These are phyloP conservation scores for Atkinsonella texensis DNA, from an alignment of 2,329 filamentous ascomycete species.

Conservation along the genomic window DNA sequence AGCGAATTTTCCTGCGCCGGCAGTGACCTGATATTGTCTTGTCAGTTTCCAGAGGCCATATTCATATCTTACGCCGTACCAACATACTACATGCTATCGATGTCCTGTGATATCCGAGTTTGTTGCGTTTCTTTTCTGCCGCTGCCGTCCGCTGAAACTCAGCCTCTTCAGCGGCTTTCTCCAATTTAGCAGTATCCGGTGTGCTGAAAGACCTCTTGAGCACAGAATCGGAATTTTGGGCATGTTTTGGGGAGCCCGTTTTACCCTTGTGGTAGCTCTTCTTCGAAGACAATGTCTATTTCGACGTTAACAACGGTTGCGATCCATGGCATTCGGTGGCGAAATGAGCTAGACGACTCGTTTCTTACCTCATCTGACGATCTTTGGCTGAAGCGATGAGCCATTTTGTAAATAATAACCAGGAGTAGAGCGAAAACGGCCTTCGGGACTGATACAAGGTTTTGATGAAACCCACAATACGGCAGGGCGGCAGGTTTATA, in stretches of 20 bases:
- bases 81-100: conserved; percentile 90
- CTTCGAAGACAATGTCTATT: neutral
- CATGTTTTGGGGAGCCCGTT: conserved; percentile 8
- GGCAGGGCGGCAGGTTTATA: no score
- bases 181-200: conserved; percentile 32
- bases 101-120: conserved; percentile 88
- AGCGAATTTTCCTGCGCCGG: conserved; percentile 85
- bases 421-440: no score
- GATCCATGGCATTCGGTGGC: no score
- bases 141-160: conserved; percentile 19
- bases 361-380: conserved; percentile 5
- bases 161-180: conserved; percentile 20
- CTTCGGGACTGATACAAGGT: no score
- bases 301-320: neutral
- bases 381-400: conserved; percentile 2
- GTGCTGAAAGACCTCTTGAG: conserved; percentile 39
- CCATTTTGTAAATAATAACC: neutral
- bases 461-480: no score
- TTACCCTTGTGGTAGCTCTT: conserved; percentile 1
- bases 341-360: neutral
- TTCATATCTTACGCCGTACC: neutral
- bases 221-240: conserved; percentile 23
- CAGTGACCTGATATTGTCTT: conserved; percentile 58
- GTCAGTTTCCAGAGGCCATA: neutral
- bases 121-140: conserved; percentile 61